Conservation (phyloP, 306 rosid species). For the Phaseolus lunatus region DNA sequence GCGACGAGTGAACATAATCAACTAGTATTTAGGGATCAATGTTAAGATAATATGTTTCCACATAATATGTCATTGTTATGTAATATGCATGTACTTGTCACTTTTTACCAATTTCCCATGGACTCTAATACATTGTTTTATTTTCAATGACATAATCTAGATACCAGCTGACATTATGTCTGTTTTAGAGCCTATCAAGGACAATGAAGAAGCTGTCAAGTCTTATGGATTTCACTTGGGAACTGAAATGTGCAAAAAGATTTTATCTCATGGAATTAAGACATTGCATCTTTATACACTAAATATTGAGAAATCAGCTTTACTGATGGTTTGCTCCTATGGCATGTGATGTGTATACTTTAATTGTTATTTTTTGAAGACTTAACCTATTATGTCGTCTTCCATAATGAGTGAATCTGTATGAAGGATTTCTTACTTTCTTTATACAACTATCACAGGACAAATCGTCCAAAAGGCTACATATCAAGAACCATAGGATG, state of each 20-base stretch:
- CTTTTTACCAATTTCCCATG: slow-evolving; percentile 11
- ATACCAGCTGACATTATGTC: slow-evolving; percentile 79
- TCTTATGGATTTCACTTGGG: too few relatives aligned
- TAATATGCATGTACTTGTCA: background rate
- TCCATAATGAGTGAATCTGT: slow-evolving; percentile 20
- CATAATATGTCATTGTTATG: too few relatives aligned
- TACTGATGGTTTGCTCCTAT: too few relatives aligned
- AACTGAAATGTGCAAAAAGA: too few relatives aligned
- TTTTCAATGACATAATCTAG: slow-evolving; percentile 54
- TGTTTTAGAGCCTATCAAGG: slow-evolving; percentile 92
- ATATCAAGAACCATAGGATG: slow-evolving; percentile 89
- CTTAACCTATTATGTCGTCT: slow-evolving; percentile 64
- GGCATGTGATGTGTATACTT: too few relatives aligned
- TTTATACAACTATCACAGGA: slow-evolving; percentile 63
- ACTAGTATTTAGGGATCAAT: background rate
- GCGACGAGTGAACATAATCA: background rate
- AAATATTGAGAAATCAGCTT: too few relatives aligned
- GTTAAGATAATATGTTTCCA: background rate
- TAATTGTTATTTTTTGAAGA: too few relatives aligned
- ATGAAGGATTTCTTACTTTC: slow-evolving; percentile 47
- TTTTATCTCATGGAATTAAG: too few relatives aligned
- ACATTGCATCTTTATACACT: too few relatives aligned
- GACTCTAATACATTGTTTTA: slow-evolving; percentile 40
- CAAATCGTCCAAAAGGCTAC: slow-evolving; percentile 97
- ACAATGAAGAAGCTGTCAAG: too few relatives aligned